Conservation (phyloP, 2,329 filamentous ascomycete species). For the Fusarium globosum region DNA sequence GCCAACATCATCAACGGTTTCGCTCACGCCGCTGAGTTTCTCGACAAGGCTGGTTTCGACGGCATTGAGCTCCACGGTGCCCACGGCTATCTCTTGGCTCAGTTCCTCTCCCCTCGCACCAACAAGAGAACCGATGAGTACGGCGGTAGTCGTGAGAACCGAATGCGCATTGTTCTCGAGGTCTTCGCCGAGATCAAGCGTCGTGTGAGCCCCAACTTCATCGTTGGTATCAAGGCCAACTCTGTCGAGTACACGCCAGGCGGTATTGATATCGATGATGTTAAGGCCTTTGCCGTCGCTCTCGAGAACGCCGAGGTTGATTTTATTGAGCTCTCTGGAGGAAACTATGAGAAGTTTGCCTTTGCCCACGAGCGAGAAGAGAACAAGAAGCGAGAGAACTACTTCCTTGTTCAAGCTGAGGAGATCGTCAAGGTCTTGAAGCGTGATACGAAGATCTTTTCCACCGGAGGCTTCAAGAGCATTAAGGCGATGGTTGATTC, state of each 20-base stretch:
- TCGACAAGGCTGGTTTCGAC: slow-evolving; percentile 35
- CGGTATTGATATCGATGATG: slow-evolving; percentile 63
- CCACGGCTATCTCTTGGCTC: slow-evolving; percentile 59
- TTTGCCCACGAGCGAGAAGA: slow-evolving; percentile 63
- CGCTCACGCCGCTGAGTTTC: slow-evolving; percentile 58
- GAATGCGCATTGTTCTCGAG: slow-evolving; percentile 57
- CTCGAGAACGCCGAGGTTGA: slow-evolving; percentile 62
- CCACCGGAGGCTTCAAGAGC: slow-evolving; percentile 29
- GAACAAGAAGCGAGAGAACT: slow-evolving; percentile 64
- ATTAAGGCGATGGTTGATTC: slow-evolving; percentile 24
- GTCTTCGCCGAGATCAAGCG: slow-evolving; percentile 57
- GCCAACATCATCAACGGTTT: slow-evolving; percentile 25
- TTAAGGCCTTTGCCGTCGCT: slow-evolving; percentile 56
- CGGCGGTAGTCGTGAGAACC: slow-evolving; percentile 58
- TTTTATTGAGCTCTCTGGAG: slow-evolving; percentile 68
- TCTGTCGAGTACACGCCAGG: slow-evolving; percentile 62
- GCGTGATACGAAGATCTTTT: slow-evolving; percentile 25
- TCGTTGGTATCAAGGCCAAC: slow-evolving; percentile 67
- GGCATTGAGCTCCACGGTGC: slow-evolving; percentile 29
- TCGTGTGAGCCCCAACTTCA: slow-evolving; percentile 53
- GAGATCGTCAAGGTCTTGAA: slow-evolving; percentile 53
- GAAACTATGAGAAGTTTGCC: slow-evolving; percentile 65
- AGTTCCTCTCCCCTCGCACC: slow-evolving; percentile 58
- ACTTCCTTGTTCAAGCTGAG: slow-evolving; percentile 69
- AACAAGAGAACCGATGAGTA: slow-evolving; percentile 64